Percentiles rank a stretch among this genome's conserved stretches.
Evolutionary conservation across 2,329 filamentous ascomycete species (phyloP).

Genomic region (Xenoacremonium recifei): DNA sequence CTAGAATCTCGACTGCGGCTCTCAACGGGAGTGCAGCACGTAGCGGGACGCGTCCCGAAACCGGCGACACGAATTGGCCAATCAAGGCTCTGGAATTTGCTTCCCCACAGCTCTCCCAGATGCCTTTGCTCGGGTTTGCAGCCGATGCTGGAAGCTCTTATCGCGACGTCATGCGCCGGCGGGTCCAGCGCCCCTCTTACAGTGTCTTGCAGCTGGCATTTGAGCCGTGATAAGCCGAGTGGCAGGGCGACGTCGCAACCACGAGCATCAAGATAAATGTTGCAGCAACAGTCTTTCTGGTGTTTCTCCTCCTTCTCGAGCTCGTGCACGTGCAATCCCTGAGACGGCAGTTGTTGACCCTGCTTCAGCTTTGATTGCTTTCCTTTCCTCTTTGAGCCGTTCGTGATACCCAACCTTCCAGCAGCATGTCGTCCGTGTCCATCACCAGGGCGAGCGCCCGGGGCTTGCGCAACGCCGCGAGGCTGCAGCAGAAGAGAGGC

Average conservation of each 20-base stretch:
- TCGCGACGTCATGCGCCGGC: constrained; percentile 23
- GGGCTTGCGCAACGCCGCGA: constrained; percentile 28
- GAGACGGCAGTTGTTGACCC: too few relatives aligned
- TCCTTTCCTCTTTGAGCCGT: constrained; percentile 4
- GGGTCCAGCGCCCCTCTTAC: constrained; percentile 11
- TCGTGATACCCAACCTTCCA: neutral
- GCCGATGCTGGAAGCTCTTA: neutral
- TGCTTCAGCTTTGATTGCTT: too few relatives aligned
- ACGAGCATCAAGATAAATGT: too few relatives aligned
- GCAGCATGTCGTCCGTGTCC: constrained; percentile 33
- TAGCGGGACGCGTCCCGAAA: constrained; percentile 16
- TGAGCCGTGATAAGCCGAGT: constrained; percentile 32
- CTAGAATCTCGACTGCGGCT: too few relatives aligned
- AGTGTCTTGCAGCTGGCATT: constrained; percentile 7
- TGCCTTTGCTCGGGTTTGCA: constrained; percentile 5
- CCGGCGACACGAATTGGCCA: constrained; percentile 23
- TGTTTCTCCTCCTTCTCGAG: too few relatives aligned
- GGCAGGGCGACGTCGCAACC: constrained; percentile 1
- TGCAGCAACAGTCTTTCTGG: too few relatives aligned
- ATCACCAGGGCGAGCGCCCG: constrained; percentile 32
- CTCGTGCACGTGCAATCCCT: too few relatives aligned
- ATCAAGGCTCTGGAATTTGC: constrained; percentile 7
- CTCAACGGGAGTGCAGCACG: constrained; percentile 22
- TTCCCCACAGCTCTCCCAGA: neutral
- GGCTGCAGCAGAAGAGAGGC: constrained; percentile 29